Conservation (phyloP, 352 stramenopile genomes). For the Phytophthora brassicae region DNA sequence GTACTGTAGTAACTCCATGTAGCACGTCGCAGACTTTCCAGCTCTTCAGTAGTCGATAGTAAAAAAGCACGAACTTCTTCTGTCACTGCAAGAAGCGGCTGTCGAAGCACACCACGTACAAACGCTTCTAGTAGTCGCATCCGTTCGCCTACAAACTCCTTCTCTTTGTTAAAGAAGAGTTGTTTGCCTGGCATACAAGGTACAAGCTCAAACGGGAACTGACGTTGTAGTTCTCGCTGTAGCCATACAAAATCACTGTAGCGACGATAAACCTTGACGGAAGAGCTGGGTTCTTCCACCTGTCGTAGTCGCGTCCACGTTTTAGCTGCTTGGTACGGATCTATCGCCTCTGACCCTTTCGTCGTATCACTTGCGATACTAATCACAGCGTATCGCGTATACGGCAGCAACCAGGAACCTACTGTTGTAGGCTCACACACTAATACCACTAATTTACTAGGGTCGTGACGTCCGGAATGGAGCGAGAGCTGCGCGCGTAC, state of each 20-base stretch:
- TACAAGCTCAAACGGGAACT: constrained; percentile 78
- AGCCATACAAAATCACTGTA: constrained; percentile 90
- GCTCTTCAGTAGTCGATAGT: constrained; percentile 78
- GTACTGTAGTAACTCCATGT: constrained; percentile 42
- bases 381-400: constrained; percentile 84
- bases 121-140: constrained; percentile 84
- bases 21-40: constrained; percentile 66
- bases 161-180: constrained; percentile 83
- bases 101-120: constrained; percentile 69
- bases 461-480: constrained; percentile 73
- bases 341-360: constrained; percentile 41
- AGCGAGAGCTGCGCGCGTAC: constrained; percentile 78
- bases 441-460: constrained; percentile 77
- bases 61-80: constrained; percentile 77
- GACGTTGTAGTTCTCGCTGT: constrained; percentile 57
- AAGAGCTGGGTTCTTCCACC: constrained; percentile 68
- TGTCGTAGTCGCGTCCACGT: constrained; percentile 79
- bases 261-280: constrained; percentile 81
- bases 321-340: constrained; percentile 71
- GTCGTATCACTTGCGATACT: constrained; percentile 66
- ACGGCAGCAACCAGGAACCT: constrained; percentile 81
- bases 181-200: constrained; percentile 77
- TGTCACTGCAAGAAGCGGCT: constrained; percentile 61
- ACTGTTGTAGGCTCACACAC: constrained; percentile 81
- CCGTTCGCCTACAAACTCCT: constrained; percentile 85